These are phyloP conservation scores for Fusarium sp. DNA, from an alignment of 2,329 filamentous ascomycete species.

Conservation along the genomic window DNA sequence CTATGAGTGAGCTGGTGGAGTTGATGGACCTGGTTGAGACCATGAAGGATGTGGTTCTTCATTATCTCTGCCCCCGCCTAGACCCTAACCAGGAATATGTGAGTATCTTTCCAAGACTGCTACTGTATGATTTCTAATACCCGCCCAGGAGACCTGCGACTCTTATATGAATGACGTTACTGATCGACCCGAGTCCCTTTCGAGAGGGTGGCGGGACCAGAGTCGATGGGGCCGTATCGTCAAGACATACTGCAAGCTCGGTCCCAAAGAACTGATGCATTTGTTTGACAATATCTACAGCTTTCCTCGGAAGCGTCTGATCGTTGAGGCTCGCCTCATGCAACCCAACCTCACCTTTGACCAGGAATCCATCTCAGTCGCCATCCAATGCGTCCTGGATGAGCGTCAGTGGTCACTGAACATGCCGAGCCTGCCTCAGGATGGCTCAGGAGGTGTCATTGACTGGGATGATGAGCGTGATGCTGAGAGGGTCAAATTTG, in stretches of 20 bases:
- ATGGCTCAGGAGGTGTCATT: constrained; percentile 54
- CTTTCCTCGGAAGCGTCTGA: constrained; percentile 58
- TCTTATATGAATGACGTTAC: constrained; percentile 38
- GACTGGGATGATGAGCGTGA: constrained; percentile 56
- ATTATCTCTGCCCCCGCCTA: constrained; percentile 60
- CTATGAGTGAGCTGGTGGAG: constrained; percentile 58
- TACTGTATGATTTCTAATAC: constrained; percentile 7
- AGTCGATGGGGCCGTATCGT: constrained; percentile 54
- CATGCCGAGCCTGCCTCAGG: constrained; percentile 48
- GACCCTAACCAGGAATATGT: constrained; percentile 53
- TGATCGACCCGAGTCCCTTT: constrained; percentile 47
- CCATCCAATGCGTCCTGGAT: constrained; percentile 52
- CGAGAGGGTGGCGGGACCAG: constrained; percentile 51
- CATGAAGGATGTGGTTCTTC: constrained; percentile 57
- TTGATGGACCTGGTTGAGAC: constrained; percentile 59
- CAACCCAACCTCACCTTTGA: constrained; percentile 58
- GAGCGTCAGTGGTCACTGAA: constrained; percentile 52
- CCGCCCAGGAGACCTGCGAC: constrained; percentile 31
- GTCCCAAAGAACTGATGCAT: constrained; percentile 61
- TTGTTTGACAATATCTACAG: constrained; percentile 60
- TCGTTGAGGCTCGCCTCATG: constrained; percentile 54
- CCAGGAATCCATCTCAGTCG: constrained; percentile 57
- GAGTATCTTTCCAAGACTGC: constrained; percentile 26
- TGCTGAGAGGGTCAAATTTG: constrained; percentile 44
- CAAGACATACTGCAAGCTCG: constrained; percentile 62